Evolutionary conservation across 2,329 filamentous ascomycete genomes (phyloP).

Genomic region (Metarhizium robertsii): DNA sequence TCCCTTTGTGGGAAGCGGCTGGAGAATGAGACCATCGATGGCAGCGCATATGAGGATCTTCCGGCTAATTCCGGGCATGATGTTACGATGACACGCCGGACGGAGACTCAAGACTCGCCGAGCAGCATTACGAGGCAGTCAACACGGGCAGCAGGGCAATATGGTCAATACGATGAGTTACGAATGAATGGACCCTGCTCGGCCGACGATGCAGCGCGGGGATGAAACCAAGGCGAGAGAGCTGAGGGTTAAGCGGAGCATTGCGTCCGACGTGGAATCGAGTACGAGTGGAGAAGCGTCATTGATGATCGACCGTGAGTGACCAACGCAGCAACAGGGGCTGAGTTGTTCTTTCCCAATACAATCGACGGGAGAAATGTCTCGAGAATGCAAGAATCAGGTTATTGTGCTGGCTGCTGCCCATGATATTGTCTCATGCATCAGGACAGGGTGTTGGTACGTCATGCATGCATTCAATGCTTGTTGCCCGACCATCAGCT

Average conservation of each 20-base stretch:
- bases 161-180: not conserved
- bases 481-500: not conserved
- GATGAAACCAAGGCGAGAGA: not conserved
- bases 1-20: constrained; percentile 56
- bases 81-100: constrained; percentile 7
- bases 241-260: not conserved
- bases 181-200: not conserved
- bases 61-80: constrained; percentile 68
- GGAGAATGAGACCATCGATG: constrained; percentile 73
- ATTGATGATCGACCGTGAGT: not conserved
- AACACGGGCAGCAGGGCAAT: not conserved
- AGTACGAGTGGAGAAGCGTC: not conserved
- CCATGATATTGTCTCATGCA: not conserved
- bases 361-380: not conserved
- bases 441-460: not conserved
- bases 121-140: not conserved
- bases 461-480: not conserved
- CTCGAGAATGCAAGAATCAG: not conserved
- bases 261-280: not conserved
- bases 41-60: constrained; percentile 75
- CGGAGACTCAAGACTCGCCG: not conserved
- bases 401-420: not conserved
- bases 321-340: no score
- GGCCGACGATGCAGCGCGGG: not conserved
- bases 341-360: not conserved